Evolutionary conservation across 495 filamentous ascomycete genomes (phyloP).

Genomic region (Penicillium maclennaniae): DNA sequence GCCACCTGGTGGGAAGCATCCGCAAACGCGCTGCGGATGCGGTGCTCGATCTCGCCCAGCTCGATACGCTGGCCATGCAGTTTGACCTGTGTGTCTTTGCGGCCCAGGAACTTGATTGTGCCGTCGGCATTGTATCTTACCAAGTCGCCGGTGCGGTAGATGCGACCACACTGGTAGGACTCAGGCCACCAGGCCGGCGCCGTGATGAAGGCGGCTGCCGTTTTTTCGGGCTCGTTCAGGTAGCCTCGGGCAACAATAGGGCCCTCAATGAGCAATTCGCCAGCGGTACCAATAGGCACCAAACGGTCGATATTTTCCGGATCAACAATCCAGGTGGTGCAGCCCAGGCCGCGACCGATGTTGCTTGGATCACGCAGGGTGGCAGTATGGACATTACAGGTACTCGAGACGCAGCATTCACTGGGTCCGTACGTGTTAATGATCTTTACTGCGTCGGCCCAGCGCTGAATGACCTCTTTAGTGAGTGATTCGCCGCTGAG

Average conservation of each 20-base stretch:
- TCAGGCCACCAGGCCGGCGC: background rate
- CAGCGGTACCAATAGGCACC: slow-evolving; percentile 37
- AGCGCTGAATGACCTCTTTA: no score
- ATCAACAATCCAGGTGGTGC: slow-evolving; percentile 4
- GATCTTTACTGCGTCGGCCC: background rate
- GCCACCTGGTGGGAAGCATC: no score
- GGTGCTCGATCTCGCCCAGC: slow-evolving; percentile 3
- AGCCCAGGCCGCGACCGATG: background rate
- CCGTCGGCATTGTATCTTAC: background rate
- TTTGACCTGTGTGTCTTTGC: slow-evolving; percentile 3
- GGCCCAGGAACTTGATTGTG: no score
- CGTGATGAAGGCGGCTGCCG: background rate
- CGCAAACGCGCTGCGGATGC: no score
- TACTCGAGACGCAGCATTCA: background rate
- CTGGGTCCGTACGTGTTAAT: background rate
- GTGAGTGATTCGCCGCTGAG: no score
- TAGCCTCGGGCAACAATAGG: slow-evolving; percentile 13
- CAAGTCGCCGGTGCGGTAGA: slow-evolving; percentile 9
- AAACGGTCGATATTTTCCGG: slow-evolving; percentile 31
- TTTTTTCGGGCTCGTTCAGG: background rate
- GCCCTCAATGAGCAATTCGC: slow-evolving; percentile 38
- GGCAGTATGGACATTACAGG: background rate
- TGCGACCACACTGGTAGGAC: background rate
- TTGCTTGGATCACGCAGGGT: no score
- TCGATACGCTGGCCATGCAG: slow-evolving; percentile 6